Evolutionary conservation across 176 grass and related monocot species (phyloP).

Genomic region (Oryza nivara): DNA sequence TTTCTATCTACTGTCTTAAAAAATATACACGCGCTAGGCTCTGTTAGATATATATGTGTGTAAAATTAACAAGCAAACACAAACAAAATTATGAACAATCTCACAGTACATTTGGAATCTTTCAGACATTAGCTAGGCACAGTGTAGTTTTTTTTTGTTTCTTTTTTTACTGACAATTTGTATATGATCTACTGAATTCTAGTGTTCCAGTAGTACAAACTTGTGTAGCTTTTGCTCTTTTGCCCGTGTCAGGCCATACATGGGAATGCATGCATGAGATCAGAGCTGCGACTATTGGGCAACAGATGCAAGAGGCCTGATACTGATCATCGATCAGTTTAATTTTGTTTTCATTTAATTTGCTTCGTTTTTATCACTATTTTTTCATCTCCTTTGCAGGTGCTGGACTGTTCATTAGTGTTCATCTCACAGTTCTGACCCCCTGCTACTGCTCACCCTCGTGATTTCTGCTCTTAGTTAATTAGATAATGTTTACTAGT

Average conservation of each 20-base stretch:
- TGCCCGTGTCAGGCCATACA: slow-evolving; percentile 50
- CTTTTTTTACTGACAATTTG: neutral
- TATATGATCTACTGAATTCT: slow-evolving; percentile 7
- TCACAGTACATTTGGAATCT: slow-evolving; percentile 26
- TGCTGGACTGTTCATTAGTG: slow-evolving; percentile 21
- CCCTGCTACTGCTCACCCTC: neutral
- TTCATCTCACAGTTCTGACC: neutral
- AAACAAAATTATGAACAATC: slow-evolving; percentile 12
- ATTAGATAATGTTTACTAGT: neutral
- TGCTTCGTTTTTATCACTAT: neutral
- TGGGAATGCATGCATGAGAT: slow-evolving; percentile 44
- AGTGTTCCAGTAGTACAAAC: slow-evolving; percentile 6
- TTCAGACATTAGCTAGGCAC: neutral
- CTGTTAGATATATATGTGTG: neutral
- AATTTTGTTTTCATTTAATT: neutral
- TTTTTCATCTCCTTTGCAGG: neutral
- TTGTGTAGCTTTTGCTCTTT: slow-evolving; percentile 39
- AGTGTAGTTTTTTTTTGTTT: neutral
- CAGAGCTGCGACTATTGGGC: slow-evolving; percentile 49
- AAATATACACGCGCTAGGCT: neutral
- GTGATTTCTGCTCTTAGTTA: neutral
- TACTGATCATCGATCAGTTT: neutral
- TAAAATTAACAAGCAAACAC: neutral
- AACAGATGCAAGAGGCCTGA: slow-evolving; percentile 48
- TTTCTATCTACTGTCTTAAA: too few relatives aligned